Conservation (phyloP, 495 filamentous ascomycete genomes). For the Aspergillus diversus region DNA sequence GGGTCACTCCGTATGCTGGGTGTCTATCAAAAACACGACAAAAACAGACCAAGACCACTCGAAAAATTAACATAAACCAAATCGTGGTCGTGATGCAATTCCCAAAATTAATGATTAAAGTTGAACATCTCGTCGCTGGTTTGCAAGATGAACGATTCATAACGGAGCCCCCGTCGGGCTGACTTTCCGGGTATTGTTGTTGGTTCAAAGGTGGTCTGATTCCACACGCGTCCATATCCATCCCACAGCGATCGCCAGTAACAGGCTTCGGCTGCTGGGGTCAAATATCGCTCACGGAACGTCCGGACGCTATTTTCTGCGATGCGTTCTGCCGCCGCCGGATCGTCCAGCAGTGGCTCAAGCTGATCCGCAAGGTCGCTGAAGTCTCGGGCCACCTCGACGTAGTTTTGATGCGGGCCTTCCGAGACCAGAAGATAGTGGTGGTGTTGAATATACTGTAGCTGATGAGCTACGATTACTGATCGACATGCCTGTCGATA, state of each 20-base stretch:
- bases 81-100: not conserved
- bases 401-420: constrained; percentile 64
- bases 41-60: not conserved
- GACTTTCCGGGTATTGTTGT: constrained; percentile 8
- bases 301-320: constrained; percentile 57
- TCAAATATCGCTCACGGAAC: constrained; percentile 62
- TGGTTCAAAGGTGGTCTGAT: constrained; percentile 33
- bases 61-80: not conserved
- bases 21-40: constrained; percentile 2
- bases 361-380: constrained; percentile 59
- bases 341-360: constrained; percentile 47
- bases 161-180: constrained; percentile 36
- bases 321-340: constrained; percentile 51
- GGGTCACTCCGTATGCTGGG: constrained; percentile 1
- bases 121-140: constrained; percentile 39
- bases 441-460: constrained; percentile 52
- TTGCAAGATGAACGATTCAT: constrained; percentile 45
- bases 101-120: constrained; percentile 24
- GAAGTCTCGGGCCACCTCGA: constrained; percentile 61
- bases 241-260: constrained; percentile 60
- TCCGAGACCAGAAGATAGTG: constrained; percentile 43
- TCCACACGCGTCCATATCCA: constrained; percentile 50
- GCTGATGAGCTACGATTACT: constrained; percentile 56
- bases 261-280: constrained; percentile 60
- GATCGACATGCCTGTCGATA: constrained; percentile 64